Conservation (phyloP, 148 eudicot genomes). For the Chenopodium quinoa region DNA sequence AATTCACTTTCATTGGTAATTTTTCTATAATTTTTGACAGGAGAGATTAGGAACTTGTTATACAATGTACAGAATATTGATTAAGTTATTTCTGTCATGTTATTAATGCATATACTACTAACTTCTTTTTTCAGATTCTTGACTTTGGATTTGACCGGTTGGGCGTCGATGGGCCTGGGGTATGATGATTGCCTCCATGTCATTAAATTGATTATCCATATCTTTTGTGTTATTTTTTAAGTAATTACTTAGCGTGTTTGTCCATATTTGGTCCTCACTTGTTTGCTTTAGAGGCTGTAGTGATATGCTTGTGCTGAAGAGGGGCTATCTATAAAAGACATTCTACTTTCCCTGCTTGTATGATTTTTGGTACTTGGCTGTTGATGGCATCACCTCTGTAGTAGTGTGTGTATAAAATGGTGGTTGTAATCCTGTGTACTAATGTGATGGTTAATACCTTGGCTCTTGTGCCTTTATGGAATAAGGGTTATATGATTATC, state of each 20-base stretch:
- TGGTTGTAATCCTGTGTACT: background rate
- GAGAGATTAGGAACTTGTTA: background rate
- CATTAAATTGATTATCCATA: background rate
- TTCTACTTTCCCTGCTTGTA: background rate
- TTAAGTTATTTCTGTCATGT: background rate
- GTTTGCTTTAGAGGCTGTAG: background rate
- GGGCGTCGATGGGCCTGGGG: conserved; percentile 84
- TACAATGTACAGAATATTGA: background rate
- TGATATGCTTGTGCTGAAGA: background rate
- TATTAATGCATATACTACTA: background rate
- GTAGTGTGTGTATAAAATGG: background rate
- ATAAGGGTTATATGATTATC: background rate
- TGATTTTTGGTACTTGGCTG: background rate
- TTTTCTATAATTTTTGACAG: background rate
- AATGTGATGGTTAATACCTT: background rate
- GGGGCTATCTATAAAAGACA: background rate
- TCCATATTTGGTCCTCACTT: background rate
- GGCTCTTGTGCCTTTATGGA: background rate
- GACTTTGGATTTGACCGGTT: conserved; percentile 95
- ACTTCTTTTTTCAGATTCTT: conserved; percentile 60
- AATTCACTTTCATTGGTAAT: background rate
- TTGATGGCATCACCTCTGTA: background rate
- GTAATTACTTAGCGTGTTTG: background rate
- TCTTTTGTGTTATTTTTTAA: background rate
- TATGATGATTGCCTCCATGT: conserved; percentile 30